Evolutionary conservation across 2,329 filamentous ascomycete genomes (phyloP), one percentile per base, ranked within the genome.

Genomic region (Ophiostoma himal-ulmi): DNA sequence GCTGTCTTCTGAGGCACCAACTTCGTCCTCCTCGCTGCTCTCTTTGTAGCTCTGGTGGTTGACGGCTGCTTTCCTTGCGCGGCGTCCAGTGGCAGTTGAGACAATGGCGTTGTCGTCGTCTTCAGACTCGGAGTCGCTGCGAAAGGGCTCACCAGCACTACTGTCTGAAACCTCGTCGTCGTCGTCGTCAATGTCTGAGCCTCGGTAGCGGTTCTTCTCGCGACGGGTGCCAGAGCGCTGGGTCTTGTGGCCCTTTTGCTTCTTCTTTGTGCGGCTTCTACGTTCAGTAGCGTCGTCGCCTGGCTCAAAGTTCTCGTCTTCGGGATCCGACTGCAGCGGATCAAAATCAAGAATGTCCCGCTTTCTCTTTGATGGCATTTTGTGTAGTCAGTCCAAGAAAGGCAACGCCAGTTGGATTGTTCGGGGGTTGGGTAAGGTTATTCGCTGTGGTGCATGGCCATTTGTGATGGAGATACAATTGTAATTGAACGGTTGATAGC

Each of bases 231-330:
- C 69, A 3, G 68, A 26, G 8, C 69, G 69, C 11, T 65, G 39
- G 5, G 26, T 5, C 60, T 76, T 79, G 54, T 73, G 69, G 52
- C 77, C 75, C 69, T 78, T 79, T 39, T 78, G 78, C 74, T 80
- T 78, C 73, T 81, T 82, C 72, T 77, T 78, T 67, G 72, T 75
- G 71, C 80, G 80, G 17, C 79, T 79, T 20, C 83, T 80, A 39
- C 80, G 79, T 36, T 79, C 81, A 22, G 34, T 22, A 30, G 77
- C 73, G 54, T 79, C 81, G 74, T 83, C 82, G 37, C 78, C 75
- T 20, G 87, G 87, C 71, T 88, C 84, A 75, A 90, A 90, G 77
- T 89, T 89, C 74, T 88, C 86, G 76, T 90, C 88, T 68, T 88
- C 84, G 1, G 88, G 82, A 74, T 90, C 88, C 68, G 88, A 90